These are phyloP conservation scores for Malus hybrid DNA, from an alignment of 331 rosid genomes.

Conservation along the genomic window DNA sequence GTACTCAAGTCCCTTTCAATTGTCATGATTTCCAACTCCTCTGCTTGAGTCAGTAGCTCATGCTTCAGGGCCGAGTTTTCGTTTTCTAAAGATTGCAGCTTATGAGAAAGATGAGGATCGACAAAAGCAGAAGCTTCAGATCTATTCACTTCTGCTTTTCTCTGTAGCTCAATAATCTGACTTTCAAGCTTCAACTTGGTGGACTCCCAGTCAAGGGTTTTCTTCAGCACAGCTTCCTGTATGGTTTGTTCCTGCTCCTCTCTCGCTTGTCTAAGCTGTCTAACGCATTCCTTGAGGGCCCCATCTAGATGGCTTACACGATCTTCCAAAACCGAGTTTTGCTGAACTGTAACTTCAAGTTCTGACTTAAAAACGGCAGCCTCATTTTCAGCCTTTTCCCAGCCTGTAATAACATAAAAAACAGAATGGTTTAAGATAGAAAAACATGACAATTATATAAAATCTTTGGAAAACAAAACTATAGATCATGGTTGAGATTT, in stretches of 20 bases:
- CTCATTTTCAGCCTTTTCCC: constrained; percentile 92
- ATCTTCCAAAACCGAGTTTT: constrained; percentile 57
- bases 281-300: constrained; percentile 85
- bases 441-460: background rate
- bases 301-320: constrained; percentile 74
- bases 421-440: background rate
- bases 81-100: constrained; percentile 49
- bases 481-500: background rate
- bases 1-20: constrained; percentile 85
- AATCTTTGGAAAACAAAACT: background rate
- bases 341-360: constrained; percentile 43
- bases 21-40: constrained; percentile 64
- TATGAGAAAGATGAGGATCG: constrained; percentile 40
- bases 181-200: constrained; percentile 56
- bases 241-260: constrained; percentile 66
- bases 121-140: constrained; percentile 27
- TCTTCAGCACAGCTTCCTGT: constrained; percentile 40
- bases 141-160: constrained; percentile 33
- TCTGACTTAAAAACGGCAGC: constrained; percentile 51
- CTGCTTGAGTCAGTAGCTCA: constrained; percentile 50
- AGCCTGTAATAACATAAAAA: constrained; percentile 38
- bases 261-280: constrained; percentile 82
- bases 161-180: constrained; percentile 50
- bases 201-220: constrained; percentile 46
- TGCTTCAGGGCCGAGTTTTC: constrained; percentile 61